phyloP scores from a whole-genome alignment of 2,329 filamentous ascomycete species.

The Alternaria viburni region DNA sequence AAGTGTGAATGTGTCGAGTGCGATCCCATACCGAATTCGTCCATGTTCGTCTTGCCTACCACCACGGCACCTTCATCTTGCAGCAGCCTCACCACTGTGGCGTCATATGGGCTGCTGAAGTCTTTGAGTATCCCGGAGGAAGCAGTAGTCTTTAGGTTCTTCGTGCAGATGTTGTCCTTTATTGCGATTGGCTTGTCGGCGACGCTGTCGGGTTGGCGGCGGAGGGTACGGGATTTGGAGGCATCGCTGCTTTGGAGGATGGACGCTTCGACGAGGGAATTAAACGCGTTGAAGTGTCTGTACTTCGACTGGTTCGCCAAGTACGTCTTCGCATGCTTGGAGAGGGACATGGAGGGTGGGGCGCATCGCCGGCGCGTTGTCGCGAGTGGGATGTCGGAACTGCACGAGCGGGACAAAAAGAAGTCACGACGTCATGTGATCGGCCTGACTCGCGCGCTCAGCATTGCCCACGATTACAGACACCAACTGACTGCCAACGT shows the following conservation, averaged over 20 bases:
- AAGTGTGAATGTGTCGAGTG: conserved; percentile 73
- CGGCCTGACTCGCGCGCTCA: conserved; percentile 4
- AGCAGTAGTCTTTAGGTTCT: conserved; percentile 71
- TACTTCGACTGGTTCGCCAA: conserved; percentile 43
- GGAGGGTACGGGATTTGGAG: conserved; percentile 13
- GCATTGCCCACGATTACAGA: not conserved
- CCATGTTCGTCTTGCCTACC: conserved; percentile 86
- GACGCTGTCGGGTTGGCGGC: not conserved
- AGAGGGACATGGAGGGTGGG: conserved; percentile 47
- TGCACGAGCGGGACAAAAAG: conserved; percentile 14
- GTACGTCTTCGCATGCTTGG: conserved; percentile 45
- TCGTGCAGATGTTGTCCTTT: conserved; percentile 61
- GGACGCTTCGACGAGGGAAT: conserved; percentile 31
- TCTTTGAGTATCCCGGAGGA: conserved; percentile 73
- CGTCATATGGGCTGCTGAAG: conserved; percentile 79
- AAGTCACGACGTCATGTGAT: conserved; percentile 23
- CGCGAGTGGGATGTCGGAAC: conserved; percentile 6
- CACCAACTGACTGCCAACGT: not conserved
- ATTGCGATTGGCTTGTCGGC: conserved; percentile 51
- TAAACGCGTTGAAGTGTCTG: conserved; percentile 49
- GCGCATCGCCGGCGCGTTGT: conserved; percentile 31
- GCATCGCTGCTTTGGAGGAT: conserved; percentile 25
- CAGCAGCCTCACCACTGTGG: conserved; percentile 77
- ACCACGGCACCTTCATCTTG: conserved; percentile 67
- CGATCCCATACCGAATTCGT: conserved; percentile 96